Base-by-base conservation (phyloP, 805 yeast species). In the Nematodospora valgi region DNA sequence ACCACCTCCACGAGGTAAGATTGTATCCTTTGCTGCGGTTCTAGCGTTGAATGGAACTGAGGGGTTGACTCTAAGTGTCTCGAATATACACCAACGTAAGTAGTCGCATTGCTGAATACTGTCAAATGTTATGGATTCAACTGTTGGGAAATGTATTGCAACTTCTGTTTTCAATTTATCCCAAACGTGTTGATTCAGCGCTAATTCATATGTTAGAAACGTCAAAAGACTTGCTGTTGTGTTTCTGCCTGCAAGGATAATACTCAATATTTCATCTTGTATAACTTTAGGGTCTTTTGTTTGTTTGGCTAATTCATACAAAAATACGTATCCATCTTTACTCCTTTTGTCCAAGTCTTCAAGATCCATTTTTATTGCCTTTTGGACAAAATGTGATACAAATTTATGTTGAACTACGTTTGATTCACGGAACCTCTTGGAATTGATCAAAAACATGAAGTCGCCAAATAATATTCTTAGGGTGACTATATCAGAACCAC, bases 201-300 rank as follows among this genome's bases (percentile, higher is more conserved):
- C 49, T 32, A 63, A 51, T 45, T 62, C 68, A 32, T 46, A 59
- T 35, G 61, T 40, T 9, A 58, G 41, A 38, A 60, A 60, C 19
- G 66, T 56, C 39, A 63, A 48, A 35, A 60, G 50, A 1, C 64
- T 65, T 9, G 70, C 68, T 14, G 70, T 63, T 21, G 70, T 63
- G 43, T 63, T 68, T 52, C 70, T 59, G n/a, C 68, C 70, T 26
- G 70, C 70, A 18, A 63, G 43, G 49, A 63, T 55, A 32, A 63
- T 63, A 40, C 62, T 63, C 45, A 63, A 58, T 38, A 61, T 48
- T 39, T 63, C 68, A 41, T 62, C 67, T 39, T 59, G 53, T 37
- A 63, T 54, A 8, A 52, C 46, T 39, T 48, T 49, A 4, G 63
- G 64, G 40, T 63, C 52, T 41, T 56, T 55, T 8, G 68, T 62